Conservation (phyloP, 805 yeast genomes). For the Saccharomycopsis capsularis region DNA sequence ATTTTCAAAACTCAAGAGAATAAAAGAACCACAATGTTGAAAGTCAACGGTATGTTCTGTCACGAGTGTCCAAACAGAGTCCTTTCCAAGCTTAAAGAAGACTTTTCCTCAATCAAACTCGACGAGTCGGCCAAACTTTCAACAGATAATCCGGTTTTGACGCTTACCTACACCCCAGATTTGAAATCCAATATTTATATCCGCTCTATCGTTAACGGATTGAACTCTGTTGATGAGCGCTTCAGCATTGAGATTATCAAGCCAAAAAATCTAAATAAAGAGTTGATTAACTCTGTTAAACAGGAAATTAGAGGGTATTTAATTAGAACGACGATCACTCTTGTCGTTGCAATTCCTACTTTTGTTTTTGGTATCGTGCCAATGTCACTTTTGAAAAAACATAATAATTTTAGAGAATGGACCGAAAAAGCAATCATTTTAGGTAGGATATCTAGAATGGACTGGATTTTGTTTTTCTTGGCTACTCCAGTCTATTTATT, state of each 20-base stretch:
- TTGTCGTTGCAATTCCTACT: conserved; percentile 57
- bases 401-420: conserved; percentile 37
- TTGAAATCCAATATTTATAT: neutral
- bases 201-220: neutral
- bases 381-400: conserved; percentile 48
- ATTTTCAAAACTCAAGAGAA: conserved; percentile 40
- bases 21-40: conserved; percentile 51
- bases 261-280: conserved; percentile 56
- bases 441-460: conserved; percentile 61
- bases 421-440: conserved; percentile 42
- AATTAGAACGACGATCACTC: conserved; percentile 41
- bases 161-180: neutral
- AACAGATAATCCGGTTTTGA: neutral
- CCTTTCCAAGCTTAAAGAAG: conserved; percentile 40
- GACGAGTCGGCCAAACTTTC: neutral
- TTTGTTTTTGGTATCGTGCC: conserved; percentile 63
- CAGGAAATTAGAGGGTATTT: conserved; percentile 42
- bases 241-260: conserved; percentile 50
- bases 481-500: conserved; percentile 55
- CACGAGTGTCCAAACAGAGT: conserved; percentile 59
- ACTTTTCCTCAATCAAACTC: no score
- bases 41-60: conserved; percentile 63
- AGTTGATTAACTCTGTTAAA: conserved; percentile 42
- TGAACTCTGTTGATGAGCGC: conserved; percentile 33
- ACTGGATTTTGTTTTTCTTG: conserved; percentile 51